These are phyloP conservation scores for Pyrus hybrid DNA, from an alignment of 331 rosid species.

Conservation along the genomic window DNA sequence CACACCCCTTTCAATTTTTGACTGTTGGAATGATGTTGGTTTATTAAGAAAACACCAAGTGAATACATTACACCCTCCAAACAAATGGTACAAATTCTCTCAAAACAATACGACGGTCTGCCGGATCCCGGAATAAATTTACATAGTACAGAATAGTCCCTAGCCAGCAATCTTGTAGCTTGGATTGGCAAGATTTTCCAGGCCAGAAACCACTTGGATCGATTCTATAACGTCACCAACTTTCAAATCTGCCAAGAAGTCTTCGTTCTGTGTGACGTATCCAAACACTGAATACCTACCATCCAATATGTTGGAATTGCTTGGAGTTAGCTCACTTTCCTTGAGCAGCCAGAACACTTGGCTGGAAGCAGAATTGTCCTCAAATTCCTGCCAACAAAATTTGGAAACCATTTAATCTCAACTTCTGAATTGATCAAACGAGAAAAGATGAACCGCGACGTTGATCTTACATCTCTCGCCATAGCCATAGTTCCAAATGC, in stretches of 20 bases:
- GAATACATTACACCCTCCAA: not conserved
- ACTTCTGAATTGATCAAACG: not conserved
- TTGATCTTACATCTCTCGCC: conserved; percentile 86
- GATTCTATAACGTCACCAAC: conserved; percentile 98
- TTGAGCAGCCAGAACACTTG: conserved; percentile 93
- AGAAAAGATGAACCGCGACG: not conserved
- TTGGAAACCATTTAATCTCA: not conserved
- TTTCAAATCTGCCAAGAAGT: conserved; percentile 79
- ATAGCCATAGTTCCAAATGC: conserved; percentile 99
- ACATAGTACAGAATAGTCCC: not conserved
- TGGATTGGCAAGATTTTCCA: conserved; percentile 83
- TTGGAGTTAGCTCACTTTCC: conserved; percentile 95
- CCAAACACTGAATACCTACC: conserved; percentile 90
- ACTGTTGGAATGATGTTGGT: not conserved
- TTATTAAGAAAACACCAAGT: not conserved
- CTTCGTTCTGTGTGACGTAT: conserved; percentile 81
- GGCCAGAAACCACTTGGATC: conserved; percentile 76
- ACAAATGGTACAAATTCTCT: not conserved
- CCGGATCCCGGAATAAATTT: not conserved
- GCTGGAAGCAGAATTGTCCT: conserved; percentile 85
- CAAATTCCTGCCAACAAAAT: conserved; percentile 61
- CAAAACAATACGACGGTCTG: not conserved
- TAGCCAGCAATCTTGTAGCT: conserved; percentile 93
- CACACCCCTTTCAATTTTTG: too few species aligned
- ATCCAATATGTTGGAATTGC: conserved; percentile 92